These are phyloP conservation scores for Chlorella sorokiniana DNA, from an alignment of 139 green algal genomes.

Conservation along the genomic window DNA sequence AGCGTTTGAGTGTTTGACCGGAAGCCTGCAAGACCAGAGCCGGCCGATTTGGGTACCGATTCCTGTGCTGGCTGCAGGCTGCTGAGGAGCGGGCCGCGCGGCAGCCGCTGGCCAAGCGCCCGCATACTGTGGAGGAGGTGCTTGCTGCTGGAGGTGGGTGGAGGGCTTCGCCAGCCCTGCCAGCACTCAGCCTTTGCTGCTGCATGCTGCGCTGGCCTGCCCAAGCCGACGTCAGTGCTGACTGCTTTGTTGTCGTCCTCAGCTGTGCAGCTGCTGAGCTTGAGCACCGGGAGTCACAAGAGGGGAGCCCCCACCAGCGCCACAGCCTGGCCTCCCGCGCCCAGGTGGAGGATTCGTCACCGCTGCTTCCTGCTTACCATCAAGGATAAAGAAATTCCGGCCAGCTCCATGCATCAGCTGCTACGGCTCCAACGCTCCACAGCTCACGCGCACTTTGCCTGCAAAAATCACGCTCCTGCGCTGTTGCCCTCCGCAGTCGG, in stretches of 20 bases:
- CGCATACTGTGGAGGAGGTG: constrained; percentile 18
- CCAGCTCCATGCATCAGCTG: neutral
- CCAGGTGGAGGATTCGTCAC: neutral
- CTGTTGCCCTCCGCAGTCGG: constrained; percentile 3
- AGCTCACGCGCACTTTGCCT: neutral
- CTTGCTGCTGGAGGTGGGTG: constrained; percentile 2
- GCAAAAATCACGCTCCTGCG: neutral
- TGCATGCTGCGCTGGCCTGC: neutral
- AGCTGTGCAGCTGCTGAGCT: constrained; percentile 13
- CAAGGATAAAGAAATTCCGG: neutral
- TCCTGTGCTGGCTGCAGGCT: neutral
- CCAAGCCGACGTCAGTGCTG: neutral
- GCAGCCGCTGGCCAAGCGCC: constrained; percentile 15
- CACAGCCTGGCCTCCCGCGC: constrained; percentile 6
- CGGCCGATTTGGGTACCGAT: neutral
- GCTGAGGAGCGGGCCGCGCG: constrained; percentile 5
- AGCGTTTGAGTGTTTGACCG: no score
- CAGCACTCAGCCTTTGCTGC: neutral
- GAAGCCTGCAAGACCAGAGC: neutral
- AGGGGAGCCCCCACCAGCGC: neutral
- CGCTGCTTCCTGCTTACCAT: no score
- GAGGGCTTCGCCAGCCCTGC: no score
- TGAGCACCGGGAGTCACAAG: constrained; percentile 5
- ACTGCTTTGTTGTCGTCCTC: neutral
- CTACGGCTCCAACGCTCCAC: neutral